Evolutionary conservation across 2,329 filamentous ascomycete species (phyloP).

Genomic region (Fusarium sp.): DNA sequence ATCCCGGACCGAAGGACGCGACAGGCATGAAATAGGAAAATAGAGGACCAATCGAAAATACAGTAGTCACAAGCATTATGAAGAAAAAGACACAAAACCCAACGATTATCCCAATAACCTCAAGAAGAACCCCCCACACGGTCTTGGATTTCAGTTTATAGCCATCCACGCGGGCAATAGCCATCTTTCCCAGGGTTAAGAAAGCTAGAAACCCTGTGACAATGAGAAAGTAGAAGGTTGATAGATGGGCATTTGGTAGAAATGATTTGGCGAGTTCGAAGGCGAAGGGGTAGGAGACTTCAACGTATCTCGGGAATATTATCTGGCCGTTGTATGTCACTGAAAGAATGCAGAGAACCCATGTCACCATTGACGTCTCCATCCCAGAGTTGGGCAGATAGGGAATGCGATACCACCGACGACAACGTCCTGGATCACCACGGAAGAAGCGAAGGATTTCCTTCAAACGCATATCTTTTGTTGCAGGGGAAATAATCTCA

Average conservation of each 20-base stretch:
- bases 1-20: background rate
- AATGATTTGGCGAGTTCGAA: fast-evolving
- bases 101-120: background rate
- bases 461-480: background rate
- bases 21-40: background rate
- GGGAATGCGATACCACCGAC: conserved; percentile 5
- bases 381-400: background rate
- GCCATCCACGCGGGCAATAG: no score
- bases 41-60: background rate
- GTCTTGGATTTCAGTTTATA: background rate
- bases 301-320: fast-evolving
- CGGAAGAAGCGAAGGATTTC: conserved; percentile 17
- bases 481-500: background rate
- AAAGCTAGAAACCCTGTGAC: background rate
- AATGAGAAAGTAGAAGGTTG: background rate
- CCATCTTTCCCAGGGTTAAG: background rate
- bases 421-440: conserved; percentile 10
- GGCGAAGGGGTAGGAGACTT: background rate
- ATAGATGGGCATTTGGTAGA: background rate
- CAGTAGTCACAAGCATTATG: background rate
- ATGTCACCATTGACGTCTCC: background rate
- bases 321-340: conserved; percentile 9
- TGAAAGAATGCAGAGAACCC: background rate
- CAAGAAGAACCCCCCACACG: background rate
- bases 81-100: background rate